phyloP scores from a whole-genome alignment of 2,329 filamentous ascomycete species.

The Aquanectria penicillioides region DNA sequence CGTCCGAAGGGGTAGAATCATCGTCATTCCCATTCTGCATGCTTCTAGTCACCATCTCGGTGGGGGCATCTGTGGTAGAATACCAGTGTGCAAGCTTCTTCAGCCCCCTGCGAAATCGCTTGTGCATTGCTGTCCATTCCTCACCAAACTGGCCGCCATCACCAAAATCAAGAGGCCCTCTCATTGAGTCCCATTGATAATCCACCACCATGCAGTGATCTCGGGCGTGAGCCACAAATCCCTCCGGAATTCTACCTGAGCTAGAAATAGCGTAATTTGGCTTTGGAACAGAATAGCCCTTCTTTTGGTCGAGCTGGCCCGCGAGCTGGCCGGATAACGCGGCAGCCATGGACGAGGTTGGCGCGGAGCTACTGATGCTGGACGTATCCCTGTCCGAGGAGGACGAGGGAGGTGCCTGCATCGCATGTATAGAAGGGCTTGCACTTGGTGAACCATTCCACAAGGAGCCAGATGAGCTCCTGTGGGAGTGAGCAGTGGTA shows the following conservation, averaged over 20 bases:
- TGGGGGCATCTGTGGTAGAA: conserved; percentile 61
- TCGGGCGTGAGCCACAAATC: conserved; percentile 89
- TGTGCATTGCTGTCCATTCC: conserved; percentile 97
- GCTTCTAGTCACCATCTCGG: conserved; percentile 57
- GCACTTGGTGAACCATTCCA: conserved; percentile 47
- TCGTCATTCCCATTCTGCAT: conserved; percentile 44
- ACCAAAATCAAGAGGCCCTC: conserved; percentile 81
- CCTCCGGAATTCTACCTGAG: conserved; percentile 83
- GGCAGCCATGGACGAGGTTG: conserved; percentile 45
- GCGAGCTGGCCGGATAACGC: conserved; percentile 46
- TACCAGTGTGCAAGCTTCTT: conserved; percentile 89
- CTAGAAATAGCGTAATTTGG: conserved; percentile 86
- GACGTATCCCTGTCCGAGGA: conserved; percentile 37
- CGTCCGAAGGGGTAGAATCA: conserved; percentile 53
- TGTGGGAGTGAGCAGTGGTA: conserved; percentile 31
- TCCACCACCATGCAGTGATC: conserved; percentile 90
- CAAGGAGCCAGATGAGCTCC: conserved; percentile 40
- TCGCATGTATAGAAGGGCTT: conserved; percentile 35
- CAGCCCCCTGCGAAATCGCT: conserved; percentile 83
- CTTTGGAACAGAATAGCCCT: conserved; percentile 77
- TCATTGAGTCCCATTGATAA: conserved; percentile 95
- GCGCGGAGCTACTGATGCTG: conserved; percentile 30
- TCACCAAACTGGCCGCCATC: conserved; percentile 89
- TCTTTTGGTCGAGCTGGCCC: conserved; percentile 39
- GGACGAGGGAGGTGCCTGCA: conserved; percentile 31